These are phyloP conservation scores for Fusarium sp. DNA, from an alignment of 2,329 filamentous ascomycete species.

Conservation along the genomic window DNA sequence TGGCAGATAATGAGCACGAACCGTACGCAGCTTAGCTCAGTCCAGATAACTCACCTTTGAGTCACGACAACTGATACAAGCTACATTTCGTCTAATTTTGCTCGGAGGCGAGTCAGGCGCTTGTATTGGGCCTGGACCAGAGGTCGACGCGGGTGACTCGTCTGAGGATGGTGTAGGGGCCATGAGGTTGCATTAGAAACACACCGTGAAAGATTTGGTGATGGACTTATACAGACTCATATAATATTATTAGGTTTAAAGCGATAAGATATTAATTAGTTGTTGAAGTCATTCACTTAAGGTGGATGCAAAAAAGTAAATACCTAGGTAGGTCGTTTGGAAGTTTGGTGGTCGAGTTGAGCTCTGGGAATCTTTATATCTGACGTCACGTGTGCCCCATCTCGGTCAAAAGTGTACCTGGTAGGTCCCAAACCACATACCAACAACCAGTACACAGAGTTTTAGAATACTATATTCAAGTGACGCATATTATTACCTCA, in stretches of 20 bases:
- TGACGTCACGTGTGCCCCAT: conserved; percentile 47
- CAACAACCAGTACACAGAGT: background rate
- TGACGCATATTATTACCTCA: background rate
- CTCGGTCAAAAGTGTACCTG: background rate
- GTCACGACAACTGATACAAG: conserved; percentile 57
- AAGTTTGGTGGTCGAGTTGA: conserved; percentile 1
- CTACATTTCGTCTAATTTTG: conserved; percentile 55
- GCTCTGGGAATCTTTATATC: conserved; percentile 5
- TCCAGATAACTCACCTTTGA: conserved; percentile 54
- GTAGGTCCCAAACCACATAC: background rate
- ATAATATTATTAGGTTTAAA: conserved; percentile 4
- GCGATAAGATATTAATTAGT: conserved; percentile 9
- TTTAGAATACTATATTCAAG: background rate
- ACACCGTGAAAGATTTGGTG: conserved; percentile 8
- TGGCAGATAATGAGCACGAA: conserved; percentile 57
- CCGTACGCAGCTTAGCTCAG: conserved; percentile 53
- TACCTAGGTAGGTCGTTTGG: no score
- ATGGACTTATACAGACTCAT: conserved; percentile 2
- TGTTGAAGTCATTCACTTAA: conserved; percentile 6
- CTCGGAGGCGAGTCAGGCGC: conserved; percentile 38
- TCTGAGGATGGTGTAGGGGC: conserved; percentile 51
- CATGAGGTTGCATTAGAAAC: conserved; percentile 47
- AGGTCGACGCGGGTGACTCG: conserved; percentile 47
- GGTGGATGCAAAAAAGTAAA: background rate
- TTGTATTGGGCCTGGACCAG: conserved; percentile 35